Conservation (phyloP, 2,329 filamentous ascomycete genomes). For the Allantophomopsis lycopodina region DNA sequence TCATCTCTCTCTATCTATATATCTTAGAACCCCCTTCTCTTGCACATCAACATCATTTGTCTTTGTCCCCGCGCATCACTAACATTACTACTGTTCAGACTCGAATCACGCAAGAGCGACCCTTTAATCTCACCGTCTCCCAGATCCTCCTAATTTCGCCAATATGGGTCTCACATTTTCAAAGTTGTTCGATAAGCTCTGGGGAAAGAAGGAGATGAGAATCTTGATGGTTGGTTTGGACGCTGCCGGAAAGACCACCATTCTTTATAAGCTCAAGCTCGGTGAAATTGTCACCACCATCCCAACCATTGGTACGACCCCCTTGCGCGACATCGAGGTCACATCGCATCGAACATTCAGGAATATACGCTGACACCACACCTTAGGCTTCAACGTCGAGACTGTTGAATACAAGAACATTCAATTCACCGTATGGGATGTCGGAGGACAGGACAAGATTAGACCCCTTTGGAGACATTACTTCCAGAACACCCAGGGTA, state of each 20-base stretch:
- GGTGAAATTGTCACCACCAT: constrained; percentile 99
- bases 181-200: constrained; percentile 90
- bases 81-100: background rate
- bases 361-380: background rate
- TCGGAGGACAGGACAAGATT: constrained; percentile 99
- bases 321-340: too few relatives aligned
- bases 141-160: constrained; percentile 23
- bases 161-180: constrained; percentile 98
- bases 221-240: constrained; percentile 99
- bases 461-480: constrained; percentile 99
- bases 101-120: background rate
- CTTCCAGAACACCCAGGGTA: constrained; percentile 99
- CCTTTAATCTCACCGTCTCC: background rate
- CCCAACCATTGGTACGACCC: constrained; percentile 75
- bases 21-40: too few relatives aligned
- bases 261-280: constrained; percentile 99
- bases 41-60: too few relatives aligned
- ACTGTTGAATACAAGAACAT: constrained; percentile 99
- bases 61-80: background rate
- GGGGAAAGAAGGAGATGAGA: constrained; percentile 99
- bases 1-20: too few relatives aligned
- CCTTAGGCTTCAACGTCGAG: constrained; percentile 93
- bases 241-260: constrained; percentile 99
- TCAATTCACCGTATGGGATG: constrained; percentile 99
- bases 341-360: background rate